Percentiles rank a stretch among this genome's conserved stretches.
Conservation (phyloP, 139 green algal species). For the Volvox reticuliferus region DNA sequence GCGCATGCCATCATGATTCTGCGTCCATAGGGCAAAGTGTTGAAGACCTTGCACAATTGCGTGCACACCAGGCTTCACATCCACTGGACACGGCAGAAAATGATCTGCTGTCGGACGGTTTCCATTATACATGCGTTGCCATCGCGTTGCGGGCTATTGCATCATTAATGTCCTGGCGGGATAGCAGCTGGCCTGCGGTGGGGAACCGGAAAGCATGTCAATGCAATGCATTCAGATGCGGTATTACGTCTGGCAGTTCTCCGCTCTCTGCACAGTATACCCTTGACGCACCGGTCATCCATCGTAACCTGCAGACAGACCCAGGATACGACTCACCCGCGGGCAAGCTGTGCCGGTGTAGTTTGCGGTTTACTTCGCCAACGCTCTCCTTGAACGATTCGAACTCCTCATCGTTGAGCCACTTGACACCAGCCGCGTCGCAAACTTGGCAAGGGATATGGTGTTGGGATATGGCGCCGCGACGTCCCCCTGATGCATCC, state of each 20-base stretch:
- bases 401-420: not conserved
- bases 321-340: conserved; percentile 8
- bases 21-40: no score
- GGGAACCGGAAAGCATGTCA: not conserved
- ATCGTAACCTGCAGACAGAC: not conserved
- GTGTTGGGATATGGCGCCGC: no score
- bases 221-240: not conserved
- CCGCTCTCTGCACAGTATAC: not conserved
- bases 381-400: conserved; percentile 12
- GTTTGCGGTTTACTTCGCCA: conserved; percentile 27
- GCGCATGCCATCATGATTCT: no score
- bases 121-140: not conserved
- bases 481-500: not conserved
- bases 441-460: not conserved
- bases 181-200: conserved; percentile 16
- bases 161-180: conserved; percentile 29
- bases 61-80: no score
- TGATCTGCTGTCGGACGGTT: no score
- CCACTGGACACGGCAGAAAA: no score
- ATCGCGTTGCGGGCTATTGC: conserved; percentile 15
- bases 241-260: not conserved
- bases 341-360: not conserved
- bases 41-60: no score
- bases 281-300: not conserved
- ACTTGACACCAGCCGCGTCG: not conserved